Evolutionary conservation across 805 yeast genomes (phyloP).

Genomic region (Yarrowia sp.): DNA sequence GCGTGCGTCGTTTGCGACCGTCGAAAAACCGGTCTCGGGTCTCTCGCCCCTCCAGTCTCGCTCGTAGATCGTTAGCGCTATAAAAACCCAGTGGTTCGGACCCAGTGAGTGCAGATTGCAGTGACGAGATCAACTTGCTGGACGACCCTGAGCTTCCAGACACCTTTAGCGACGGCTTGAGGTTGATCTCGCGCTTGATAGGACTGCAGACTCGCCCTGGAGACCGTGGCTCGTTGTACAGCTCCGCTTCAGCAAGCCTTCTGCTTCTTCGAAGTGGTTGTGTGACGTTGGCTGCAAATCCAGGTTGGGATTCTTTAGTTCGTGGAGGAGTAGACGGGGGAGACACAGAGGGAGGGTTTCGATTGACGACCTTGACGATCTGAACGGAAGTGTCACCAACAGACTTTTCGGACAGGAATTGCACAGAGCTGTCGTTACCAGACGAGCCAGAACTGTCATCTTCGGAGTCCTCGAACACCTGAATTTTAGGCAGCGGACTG

Average conservation of each 20-base stretch:
- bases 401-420: neutral
- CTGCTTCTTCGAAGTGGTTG: constrained; percentile 2
- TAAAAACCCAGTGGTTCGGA: constrained; percentile 9
- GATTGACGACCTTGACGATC: neutral
- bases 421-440: neutral
- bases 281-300: constrained; percentile 19
- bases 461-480: constrained; percentile 11
- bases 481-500: neutral
- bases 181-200: neutral
- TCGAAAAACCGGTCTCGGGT: constrained; percentile 8
- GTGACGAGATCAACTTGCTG: constrained; percentile 7
- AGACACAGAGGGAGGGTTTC: neutral
- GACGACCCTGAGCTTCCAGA: neutral
- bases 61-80: constrained; percentile 3
- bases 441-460: neutral
- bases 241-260: neutral
- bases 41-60: constrained; percentile 4
- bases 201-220: constrained; percentile 14
- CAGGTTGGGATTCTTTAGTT: neutral
- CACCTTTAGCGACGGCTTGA: neutral
- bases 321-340: constrained; percentile 6
- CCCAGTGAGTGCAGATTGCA: neutral
- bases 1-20: neutral
- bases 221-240: constrained; percentile 2
- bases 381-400: neutral